Evolutionary conservation across 2,329 filamentous ascomycete species (phyloP).

Genomic region (Tricladium varicosporioides): DNA sequence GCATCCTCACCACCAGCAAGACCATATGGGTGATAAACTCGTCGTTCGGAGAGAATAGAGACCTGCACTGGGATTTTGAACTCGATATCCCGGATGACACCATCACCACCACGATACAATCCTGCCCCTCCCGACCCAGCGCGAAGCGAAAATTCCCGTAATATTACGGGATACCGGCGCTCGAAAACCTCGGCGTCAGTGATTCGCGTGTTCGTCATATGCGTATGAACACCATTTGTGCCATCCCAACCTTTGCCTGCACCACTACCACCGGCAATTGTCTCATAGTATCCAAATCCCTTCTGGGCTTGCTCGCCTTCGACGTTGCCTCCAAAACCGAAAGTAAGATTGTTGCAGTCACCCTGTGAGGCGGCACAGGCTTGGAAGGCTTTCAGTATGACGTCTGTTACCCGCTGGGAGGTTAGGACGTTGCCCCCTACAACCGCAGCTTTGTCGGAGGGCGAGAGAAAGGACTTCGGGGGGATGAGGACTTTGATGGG

Average conservation of each 20-base stretch:
- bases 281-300: conserved; percentile 86
- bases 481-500: conserved; percentile 75
- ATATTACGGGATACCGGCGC: conserved; percentile 70
- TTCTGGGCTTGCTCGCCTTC: conserved; percentile 41
- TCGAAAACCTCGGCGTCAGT: conserved; percentile 81
- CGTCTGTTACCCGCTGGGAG: conserved; percentile 77
- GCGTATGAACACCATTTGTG: conserved; percentile 57
- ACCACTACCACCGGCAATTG: conserved; percentile 74
- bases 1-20: conserved; percentile 80
- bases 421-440: conserved; percentile 83
- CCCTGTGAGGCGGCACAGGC: conserved; percentile 79
- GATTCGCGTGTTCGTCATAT: conserved; percentile 86
- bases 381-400: conserved; percentile 76
- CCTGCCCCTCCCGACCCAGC: conserved; percentile 62
- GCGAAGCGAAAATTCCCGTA: conserved; percentile 68
- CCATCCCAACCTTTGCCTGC: conserved; percentile 73
- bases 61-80: conserved; percentile 76
- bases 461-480: conserved; percentile 69
- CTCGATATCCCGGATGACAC: conserved; percentile 76
- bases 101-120: conserved; percentile 69
- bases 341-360: conserved; percentile 82
- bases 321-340: conserved; percentile 71
- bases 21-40: conserved; percentile 78
- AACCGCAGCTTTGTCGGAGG: conserved; percentile 74
- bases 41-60: conserved; percentile 73